Base-by-base conservation (phyloP, 78 protist genomes). In the Planoprotostelium fungivorum region DNA sequence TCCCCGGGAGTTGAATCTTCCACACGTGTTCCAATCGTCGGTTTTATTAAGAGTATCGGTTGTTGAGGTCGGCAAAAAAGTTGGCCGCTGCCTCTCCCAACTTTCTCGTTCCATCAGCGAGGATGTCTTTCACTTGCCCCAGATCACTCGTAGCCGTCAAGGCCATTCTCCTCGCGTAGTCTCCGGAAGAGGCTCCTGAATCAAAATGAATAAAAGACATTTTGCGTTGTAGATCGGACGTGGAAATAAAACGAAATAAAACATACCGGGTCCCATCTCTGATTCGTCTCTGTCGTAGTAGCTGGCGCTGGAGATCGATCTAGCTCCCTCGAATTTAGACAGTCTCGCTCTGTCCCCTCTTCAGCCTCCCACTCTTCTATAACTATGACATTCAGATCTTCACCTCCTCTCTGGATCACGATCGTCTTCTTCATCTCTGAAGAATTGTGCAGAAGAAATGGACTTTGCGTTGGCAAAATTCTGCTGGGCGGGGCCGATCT, bases 271-370 rank as follows among this genome's bases (percentile, higher is more conserved):
- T 51, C 73, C 73, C 73, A 51, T 51, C 31, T 51, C 16, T 25
- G 90, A 63, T 89, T 92, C 94, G 88, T 89, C 91, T 31, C 94
- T 83, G 23, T 85, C 91, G 90, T 92, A 92, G 63, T 92, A 92
- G 84, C 90, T 90, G 29, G 94, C 94, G n/a, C 89, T 85, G 36
- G 94, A 92, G 28, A 92, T 92, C 0, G 92, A 89, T 34, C 90
- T 89, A 23, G 94, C 91, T 35, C 91, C 86, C 34, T 85, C 63
- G 37, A 92, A 89, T 86, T 88, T 37, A 16, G 89, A 73, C n/a
- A 92, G 16, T 36, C 92, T 63, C 36, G 84, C 86, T 39, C 88
- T 51, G 73, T 5, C 31, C 16, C 5, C n/a, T n/a, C n/a, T n/a
- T n/a, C n/a, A n/a, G n/a, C n/a, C n/a, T n/a, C n/a, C n/a, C n/a